A percentile compares a stretch with the other conserved stretches of the same genome.
phyloP scores from a whole-genome alignment of 2,329 filamentous ascomycete species.

The Furcasterigmium furcatum region DNA sequence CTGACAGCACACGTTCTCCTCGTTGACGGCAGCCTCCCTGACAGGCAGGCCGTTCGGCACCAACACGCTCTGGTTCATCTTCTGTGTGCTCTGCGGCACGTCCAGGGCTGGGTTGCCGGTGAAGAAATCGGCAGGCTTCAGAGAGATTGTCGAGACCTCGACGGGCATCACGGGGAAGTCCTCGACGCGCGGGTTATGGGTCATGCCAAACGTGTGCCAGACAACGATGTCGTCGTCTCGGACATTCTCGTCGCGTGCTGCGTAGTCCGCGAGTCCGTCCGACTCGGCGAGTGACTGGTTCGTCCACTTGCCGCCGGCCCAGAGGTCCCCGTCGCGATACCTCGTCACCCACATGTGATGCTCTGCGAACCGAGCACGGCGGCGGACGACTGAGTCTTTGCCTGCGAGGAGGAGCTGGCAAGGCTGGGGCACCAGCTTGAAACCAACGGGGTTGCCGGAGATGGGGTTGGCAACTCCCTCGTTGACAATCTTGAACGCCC shows the following conservation, averaged over 20 bases:
- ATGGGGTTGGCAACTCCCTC: slow-evolving; percentile 21
- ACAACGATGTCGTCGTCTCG: slow-evolving; percentile 45
- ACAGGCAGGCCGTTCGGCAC: too few species aligned
- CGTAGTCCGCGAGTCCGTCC: slow-evolving; percentile 44
- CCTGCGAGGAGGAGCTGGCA: slow-evolving; percentile 5
- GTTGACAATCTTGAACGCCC: too few species aligned
- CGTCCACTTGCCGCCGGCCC: slow-evolving; percentile 21
- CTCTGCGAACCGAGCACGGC: slow-evolving; percentile 3
- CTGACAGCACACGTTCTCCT: too few species aligned
- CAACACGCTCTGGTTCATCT: too few species aligned
- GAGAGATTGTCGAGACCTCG: too few species aligned
- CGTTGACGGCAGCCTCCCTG: too few species aligned
- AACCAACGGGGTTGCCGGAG: slow-evolving; percentile 26
- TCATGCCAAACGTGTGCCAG: slow-evolving; percentile 46
- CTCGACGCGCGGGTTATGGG: slow-evolving; percentile 53
- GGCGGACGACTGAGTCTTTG: background rate
- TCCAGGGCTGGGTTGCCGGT: background rate
- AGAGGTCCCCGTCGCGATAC: slow-evolving; percentile 22
- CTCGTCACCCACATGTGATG: slow-evolving; percentile 21
- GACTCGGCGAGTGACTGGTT: slow-evolving; percentile 37
- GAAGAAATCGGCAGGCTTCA: background rate
- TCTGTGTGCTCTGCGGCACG: too few species aligned
- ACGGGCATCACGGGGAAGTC: slow-evolving; percentile 62
- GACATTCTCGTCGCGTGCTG: slow-evolving; percentile 40
- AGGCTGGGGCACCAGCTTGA: slow-evolving; percentile 8